Conservation (phyloP, 106 monocot species). For the Dendrobium catenatum region DNA sequence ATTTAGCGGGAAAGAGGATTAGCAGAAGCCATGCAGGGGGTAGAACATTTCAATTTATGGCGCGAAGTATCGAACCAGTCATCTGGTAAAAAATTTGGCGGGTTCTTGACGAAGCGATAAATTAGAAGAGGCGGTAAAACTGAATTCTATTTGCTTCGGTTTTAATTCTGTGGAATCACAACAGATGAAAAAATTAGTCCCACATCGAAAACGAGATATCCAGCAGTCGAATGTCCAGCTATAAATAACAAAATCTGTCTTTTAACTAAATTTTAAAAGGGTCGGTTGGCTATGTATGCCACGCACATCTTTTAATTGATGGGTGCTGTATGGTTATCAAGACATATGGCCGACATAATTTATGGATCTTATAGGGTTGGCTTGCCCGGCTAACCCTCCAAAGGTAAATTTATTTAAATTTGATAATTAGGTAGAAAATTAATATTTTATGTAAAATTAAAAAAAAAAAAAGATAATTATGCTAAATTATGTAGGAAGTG, state of each 20-base stretch:
- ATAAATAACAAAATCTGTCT: neutral
- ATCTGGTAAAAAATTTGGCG: neutral
- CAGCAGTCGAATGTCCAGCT: neutral
- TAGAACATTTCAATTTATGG: neutral
- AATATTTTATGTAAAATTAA: too few species aligned
- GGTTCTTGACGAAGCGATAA: neutral
- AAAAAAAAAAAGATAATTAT: too few species aligned
- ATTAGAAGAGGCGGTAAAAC: neutral
- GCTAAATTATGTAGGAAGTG: too few species aligned
- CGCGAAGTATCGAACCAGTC: neutral
- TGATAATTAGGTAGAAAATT: too few species aligned
- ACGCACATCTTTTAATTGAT: conserved; percentile 38
- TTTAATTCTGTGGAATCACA: neutral
- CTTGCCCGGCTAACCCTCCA: conserved; percentile 92
- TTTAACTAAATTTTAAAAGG: conserved; percentile 36
- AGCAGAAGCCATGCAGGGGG: neutral
- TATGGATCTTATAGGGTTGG: conserved; percentile 73
- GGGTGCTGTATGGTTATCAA: conserved; percentile 99
- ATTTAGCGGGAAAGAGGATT: neutral
- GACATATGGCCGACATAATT: conserved; percentile 99
- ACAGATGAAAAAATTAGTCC: neutral
- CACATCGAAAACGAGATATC: neutral
- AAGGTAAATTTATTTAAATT: neutral
- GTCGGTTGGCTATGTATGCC: conserved; percentile 99
- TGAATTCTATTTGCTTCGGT: neutral